A percentile compares a stretch with the other conserved stretches of the same genome.
phyloP scores from a whole-genome alignment of 139 green algal species.

The Micromonas commoda region DNA sequence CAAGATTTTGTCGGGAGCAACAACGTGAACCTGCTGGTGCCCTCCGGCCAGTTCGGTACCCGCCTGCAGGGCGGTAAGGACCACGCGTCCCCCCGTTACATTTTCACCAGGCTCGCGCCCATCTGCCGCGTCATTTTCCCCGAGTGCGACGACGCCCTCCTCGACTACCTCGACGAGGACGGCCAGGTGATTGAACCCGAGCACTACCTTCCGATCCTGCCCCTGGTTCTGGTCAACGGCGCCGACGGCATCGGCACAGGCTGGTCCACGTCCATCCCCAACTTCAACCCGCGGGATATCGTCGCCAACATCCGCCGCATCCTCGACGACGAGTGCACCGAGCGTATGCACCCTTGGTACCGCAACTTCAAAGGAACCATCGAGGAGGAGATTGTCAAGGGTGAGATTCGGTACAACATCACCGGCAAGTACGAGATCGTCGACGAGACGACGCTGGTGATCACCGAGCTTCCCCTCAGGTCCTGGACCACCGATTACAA shows the following conservation, averaged over 20 bases:
- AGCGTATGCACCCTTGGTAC: slow-evolving; percentile 89
- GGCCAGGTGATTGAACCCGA: slow-evolving; percentile 92
- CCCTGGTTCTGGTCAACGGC: slow-evolving; percentile 87
- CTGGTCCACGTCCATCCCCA: slow-evolving; percentile 94
- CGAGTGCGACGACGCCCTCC: slow-evolving; percentile 80
- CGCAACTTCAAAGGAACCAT: slow-evolving; percentile 45
- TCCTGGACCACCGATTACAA: slow-evolving; percentile 99
- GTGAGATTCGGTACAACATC: slow-evolving; percentile 67
- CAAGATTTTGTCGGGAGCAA: slow-evolving; percentile 96
- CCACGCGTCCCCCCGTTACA: slow-evolving; percentile 86
- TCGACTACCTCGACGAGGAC: slow-evolving; percentile 92
- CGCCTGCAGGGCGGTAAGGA: slow-evolving; percentile 86
- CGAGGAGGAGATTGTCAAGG: slow-evolving; percentile 32
- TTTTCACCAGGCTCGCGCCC: slow-evolving; percentile 83
- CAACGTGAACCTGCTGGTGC: slow-evolving; percentile 95
- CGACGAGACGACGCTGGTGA: slow-evolving; percentile 64
- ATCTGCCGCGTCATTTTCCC: slow-evolving; percentile 85
- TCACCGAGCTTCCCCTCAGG: slow-evolving; percentile 91
- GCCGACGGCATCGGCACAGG: slow-evolving; percentile 98
- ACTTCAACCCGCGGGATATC: slow-evolving; percentile 92
- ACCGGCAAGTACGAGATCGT: slow-evolving; percentile 62
- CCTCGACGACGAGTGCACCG: slow-evolving; percentile 62
- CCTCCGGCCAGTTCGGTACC: slow-evolving; percentile 51
- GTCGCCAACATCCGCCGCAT: slow-evolving; percentile 79
- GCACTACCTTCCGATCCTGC: slow-evolving; percentile 56